These are phyloP conservation scores for Primulina tabacum DNA, from an alignment of 257 asterid species.

Conservation along the genomic window DNA sequence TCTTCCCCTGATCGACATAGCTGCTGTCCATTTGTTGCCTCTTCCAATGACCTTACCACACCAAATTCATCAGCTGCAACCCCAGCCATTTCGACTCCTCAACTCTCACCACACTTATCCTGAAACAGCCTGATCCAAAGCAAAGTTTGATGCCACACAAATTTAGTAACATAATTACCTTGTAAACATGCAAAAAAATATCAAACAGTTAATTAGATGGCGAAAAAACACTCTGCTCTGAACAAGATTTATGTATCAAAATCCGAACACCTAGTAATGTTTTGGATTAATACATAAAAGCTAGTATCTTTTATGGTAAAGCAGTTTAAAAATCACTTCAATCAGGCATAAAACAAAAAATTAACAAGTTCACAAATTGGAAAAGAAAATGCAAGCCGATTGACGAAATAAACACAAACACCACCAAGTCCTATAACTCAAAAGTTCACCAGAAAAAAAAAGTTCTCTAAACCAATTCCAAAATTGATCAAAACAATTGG, in stretches of 20 bases:
- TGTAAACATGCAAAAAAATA: background rate
- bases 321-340: background rate
- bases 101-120: constrained; percentile 42
- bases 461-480: background rate
- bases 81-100: constrained; percentile 61
- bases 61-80: constrained; percentile 47
- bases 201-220: background rate
- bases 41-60: constrained; percentile 58
- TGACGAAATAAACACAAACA: no score
- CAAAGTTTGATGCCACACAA: constrained; percentile 1
- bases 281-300: no score
- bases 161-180: background rate
- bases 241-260: background rate
- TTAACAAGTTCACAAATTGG: background rate
- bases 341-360: background rate
- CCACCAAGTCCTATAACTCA: background rate
- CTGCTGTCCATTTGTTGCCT: constrained; percentile 48
- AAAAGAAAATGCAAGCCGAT: no score
- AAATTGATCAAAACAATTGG: background rate
- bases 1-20: constrained; percentile 64
- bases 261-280: background rate
- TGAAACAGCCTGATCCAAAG: constrained; percentile 40
- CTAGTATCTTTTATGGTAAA: background rate
- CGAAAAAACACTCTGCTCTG: background rate
- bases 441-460: background rate